A percentile compares a stretch with the other conserved stretches of the same genome.
Conservation (phyloP, 176 grass and related monocot species). For the Aegilops longissima region DNA sequence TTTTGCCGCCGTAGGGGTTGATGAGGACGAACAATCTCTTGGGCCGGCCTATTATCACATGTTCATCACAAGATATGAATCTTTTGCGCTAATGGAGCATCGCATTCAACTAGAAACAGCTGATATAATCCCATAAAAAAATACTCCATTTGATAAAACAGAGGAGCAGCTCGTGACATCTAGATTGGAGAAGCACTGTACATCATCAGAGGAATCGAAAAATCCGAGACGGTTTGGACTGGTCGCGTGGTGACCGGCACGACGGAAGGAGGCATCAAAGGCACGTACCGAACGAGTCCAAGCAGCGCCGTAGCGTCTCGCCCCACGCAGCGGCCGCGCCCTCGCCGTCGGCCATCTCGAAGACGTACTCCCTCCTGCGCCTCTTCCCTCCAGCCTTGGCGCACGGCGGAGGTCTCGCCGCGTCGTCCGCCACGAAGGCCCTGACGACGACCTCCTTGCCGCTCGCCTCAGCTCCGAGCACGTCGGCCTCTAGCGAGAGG, state of each 20-base stretch:
- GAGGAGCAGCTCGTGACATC: background rate
- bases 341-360: slow-evolving; percentile 55
- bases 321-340: slow-evolving; percentile 34
- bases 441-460: slow-evolving; percentile 47
- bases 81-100: background rate
- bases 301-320: slow-evolving; percentile 21
- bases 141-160: background rate
- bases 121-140: too few species aligned
- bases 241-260: background rate
- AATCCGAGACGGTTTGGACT: background rate
- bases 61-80: background rate
- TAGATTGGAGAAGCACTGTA: background rate
- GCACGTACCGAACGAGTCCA: slow-evolving; percentile 54
- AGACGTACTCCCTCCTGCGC: slow-evolving; percentile 52
- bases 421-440: slow-evolving; percentile 32
- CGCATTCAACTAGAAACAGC: background rate
- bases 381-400: slow-evolving; percentile 15
- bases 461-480: slow-evolving; percentile 50
- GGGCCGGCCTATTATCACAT: slow-evolving; percentile 51
- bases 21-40: slow-evolving; percentile 57
- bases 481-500: slow-evolving; percentile 58
- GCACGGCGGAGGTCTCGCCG: background rate
- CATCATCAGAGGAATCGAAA: background rate
- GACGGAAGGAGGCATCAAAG: background rate
- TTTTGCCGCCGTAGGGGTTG: slow-evolving; percentile 85